Evolutionary conservation across 768 basidiomycete genomes (phyloP).

Genomic region (Trametes sanguinea): DNA sequence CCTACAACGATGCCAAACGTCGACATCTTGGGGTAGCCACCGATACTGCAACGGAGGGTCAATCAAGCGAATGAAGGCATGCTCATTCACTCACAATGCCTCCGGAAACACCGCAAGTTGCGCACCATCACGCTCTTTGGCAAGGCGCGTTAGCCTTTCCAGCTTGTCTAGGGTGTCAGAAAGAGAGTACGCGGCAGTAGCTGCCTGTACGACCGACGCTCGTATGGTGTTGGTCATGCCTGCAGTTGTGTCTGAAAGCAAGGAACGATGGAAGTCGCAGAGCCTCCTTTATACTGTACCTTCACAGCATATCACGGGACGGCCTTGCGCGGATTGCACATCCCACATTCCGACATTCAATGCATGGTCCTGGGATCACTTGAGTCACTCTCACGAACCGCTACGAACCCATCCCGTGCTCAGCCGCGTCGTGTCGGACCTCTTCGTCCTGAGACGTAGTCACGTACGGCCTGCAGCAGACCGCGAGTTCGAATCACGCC

Average conservation of each 20-base stretch:
- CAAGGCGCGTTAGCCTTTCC: constrained; percentile 46
- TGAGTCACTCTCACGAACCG: constrained; percentile 12
- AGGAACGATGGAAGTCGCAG: background rate
- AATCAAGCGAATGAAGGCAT: background rate
- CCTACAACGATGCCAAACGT: constrained; percentile 56
- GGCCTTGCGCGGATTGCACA: background rate
- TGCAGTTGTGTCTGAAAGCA: background rate
- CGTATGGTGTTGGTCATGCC: constrained; percentile 37
- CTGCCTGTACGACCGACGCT: constrained; percentile 56
- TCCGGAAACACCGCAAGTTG: constrained; percentile 60
- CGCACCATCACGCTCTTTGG: constrained; percentile 46
- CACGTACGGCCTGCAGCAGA: too few species aligned
- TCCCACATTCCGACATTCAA: too few species aligned
- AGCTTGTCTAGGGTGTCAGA: constrained; percentile 51
- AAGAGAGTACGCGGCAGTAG: constrained; percentile 48
- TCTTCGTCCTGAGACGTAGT: background rate
- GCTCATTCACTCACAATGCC: constrained; percentile 46
- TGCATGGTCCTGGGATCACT: too few species aligned
- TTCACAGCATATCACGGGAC: constrained; percentile 11
- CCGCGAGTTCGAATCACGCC: background rate
- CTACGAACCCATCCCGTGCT: constrained; percentile 7
- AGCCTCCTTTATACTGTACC: background rate
- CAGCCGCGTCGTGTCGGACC: background rate
- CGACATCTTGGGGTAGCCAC: constrained; percentile 62
- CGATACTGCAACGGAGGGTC: constrained; percentile 39